These are phyloP conservation scores for Andrographis paniculata DNA, from an alignment of 305 asterid genomes.

Conservation along the genomic window DNA sequence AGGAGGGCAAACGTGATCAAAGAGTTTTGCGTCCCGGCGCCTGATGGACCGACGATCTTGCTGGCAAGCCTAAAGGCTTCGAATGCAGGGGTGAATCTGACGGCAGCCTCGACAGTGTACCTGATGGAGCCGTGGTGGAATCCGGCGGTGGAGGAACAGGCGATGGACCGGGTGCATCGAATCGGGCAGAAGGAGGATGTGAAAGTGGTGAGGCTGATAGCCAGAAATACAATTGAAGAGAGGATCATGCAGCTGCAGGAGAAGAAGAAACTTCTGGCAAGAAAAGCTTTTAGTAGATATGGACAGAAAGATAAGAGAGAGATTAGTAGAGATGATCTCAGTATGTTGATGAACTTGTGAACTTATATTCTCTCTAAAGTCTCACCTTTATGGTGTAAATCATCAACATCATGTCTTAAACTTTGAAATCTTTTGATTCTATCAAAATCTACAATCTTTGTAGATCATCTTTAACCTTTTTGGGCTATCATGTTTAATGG, in stretches of 20 bases:
- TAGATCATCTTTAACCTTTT: too few species aligned
- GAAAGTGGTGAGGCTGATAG: conserved; percentile 69
- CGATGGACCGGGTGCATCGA: conserved; percentile 91
- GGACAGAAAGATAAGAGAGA: conserved; percentile 44
- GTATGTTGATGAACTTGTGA: conserved; percentile 55
- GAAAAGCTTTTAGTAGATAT: conserved; percentile 54
- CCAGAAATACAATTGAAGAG: conserved; percentile 68
- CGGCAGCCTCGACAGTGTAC: conserved; percentile 76
- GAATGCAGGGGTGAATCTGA: conserved; percentile 71
- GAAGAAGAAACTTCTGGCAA: conserved; percentile 56
- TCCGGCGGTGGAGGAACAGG: conserved; percentile 94
- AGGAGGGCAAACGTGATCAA: conserved; percentile 53
- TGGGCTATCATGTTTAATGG: too few species aligned
- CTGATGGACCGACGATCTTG: conserved; percentile 66
- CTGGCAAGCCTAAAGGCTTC: conserved; percentile 87
- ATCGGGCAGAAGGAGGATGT: conserved; percentile 81
- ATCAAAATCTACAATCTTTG: too few species aligned
- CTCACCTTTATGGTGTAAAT: too few species aligned
- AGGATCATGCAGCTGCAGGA: conserved; percentile 69
- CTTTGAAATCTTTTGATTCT: too few species aligned
- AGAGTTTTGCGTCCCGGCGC: conserved; percentile 48
- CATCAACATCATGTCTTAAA: too few species aligned
- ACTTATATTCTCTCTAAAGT: too few species aligned
- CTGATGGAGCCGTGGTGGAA: conserved; percentile 99
- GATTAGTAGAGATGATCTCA: conserved; percentile 55